Base-by-base conservation (phyloP, 495 filamentous ascomycete genomes). In the Xylaria intraflava region DNA sequence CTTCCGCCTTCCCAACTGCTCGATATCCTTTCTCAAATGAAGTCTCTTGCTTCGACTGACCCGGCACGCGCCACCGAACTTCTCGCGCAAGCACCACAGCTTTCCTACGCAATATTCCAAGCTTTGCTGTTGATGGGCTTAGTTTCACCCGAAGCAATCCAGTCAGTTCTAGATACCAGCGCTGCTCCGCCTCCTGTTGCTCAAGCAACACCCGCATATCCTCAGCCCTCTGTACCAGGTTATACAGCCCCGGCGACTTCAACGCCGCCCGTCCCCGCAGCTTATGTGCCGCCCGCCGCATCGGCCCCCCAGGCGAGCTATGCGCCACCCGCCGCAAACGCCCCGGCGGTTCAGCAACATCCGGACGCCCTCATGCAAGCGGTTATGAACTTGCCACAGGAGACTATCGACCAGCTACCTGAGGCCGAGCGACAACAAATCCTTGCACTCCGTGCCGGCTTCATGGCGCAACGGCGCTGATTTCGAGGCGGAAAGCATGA, bases 71-170 rank as follows among this genome's bases (percentile, higher is more conserved):
- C 91, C 0, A 89, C 86, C 9, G 90, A 96, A 64, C 81, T 99
- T 39, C 79, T 99, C 20, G 76, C 83, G 51, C 84, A 90, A 70
- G 91, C 93, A 0, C 93, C 93, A 0, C 93, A 99, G 71, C 84
- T 99, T 20, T 83, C 87, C 38, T 97, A 95, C 61, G 94, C 93
- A 22, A 88, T 97, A 59, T 97, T 99, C 75, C 94, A 97, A 67
- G 87, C 90, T 6, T 76, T 99, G 3, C 81, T 99, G 0, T 78
- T 96, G 14, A 90, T 97, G 84, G 88, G 88, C 39, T 81, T 99
- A 7, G 93, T 99, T 49, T 89, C 93, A 5, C 67, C 70, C 40
- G 68, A 77, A 35, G 73, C 74, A 19, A 77, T 77, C 47, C 71
- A 71, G 58, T 73, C 75, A 6, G 75, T 77, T 14, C 49, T 76